Conservation (phyloP, 108 stramenopile genomes). For the Cyclostephanos tholiformis region DNA sequence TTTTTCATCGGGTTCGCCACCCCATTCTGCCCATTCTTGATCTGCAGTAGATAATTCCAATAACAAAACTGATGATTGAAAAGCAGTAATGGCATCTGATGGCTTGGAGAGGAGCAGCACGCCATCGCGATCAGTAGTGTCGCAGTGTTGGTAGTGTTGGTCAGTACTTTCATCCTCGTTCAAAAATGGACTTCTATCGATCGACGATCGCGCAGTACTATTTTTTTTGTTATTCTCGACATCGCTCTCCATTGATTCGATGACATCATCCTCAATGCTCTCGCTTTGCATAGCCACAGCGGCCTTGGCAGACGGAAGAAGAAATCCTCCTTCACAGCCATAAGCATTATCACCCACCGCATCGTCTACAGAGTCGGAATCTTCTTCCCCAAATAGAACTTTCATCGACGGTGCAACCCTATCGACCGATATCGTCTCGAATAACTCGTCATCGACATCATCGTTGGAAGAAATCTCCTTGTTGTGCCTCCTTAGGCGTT, state of each 20-base stretch:
- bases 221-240: neutral
- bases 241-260: conserved; percentile 22
- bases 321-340: conserved; percentile 45
- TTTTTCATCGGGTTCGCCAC: conserved; percentile 10
- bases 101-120: neutral
- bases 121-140: neutral
- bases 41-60: conserved; percentile 32
- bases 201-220: neutral
- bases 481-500: conserved; percentile 9
- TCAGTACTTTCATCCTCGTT: neutral
- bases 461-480: conserved; percentile 13
- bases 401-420: conserved; percentile 24
- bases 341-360: conserved; percentile 12
- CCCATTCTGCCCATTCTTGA: conserved; percentile 44
- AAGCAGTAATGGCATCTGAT: neutral
- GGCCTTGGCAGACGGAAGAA: conserved; percentile 13
- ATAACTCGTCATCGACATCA: conserved; percentile 21
- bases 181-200: neutral
- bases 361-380: conserved; percentile 26
- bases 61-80: conserved; percentile 7
- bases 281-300: neutral
- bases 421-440: conserved; percentile 17
- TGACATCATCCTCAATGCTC: neutral
- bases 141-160: neutral
- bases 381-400: conserved; percentile 47